Evolutionary conservation across 2,329 filamentous ascomycete species (phyloP), one percentile per base, ranked within the genome.

Genomic region (Talaromyces sp.): DNA sequence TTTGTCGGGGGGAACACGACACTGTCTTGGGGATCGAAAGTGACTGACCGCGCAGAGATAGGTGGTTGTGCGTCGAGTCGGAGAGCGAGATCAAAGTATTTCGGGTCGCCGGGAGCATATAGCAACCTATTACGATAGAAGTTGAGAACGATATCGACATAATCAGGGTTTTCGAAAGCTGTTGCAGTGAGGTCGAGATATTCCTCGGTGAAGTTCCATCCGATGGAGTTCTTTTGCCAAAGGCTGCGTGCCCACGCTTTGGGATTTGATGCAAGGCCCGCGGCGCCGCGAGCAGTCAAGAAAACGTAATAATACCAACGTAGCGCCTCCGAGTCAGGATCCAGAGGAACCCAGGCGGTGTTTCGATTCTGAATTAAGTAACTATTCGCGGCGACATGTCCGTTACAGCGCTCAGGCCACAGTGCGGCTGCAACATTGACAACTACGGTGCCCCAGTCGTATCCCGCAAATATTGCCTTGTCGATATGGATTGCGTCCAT

Each of bases 231-330:
- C 46, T 63, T 63, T 25, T 57, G 58, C 66, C 66, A 67, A 8
- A 66, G 61, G 2, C 62, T 60, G 10, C 60, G 53, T 11, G 64
- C 63, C 46, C 65, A 63, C 13, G 57, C 61, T 19, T 58, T 62
- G 9, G 62, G 61, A 31, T 64, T 57, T 21, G 59, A 53, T 5
- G 61, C 60, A 10, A 67, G 59, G 11, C 57, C 62, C 3, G 61
- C 53, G 37, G 61, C 59, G 6, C 65, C 64, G n/a, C 62, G 57
- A 5, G 65, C 62, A 33, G 63, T 66, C 31, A 66, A 63, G 48
- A 67, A 65, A 50, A 63, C 60, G 51, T 66, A 65, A 21, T 66
- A 66, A 39, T 67, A 68, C 65, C 66, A 67, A 43, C 65, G 62
- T 1, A 63, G 60, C 1, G 63, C 61, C 21, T 66, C 65, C 7